phyloP scores from a whole-genome alignment of 2,329 filamentous ascomycete genomes.

The Hypoxylon sp. region DNA sequence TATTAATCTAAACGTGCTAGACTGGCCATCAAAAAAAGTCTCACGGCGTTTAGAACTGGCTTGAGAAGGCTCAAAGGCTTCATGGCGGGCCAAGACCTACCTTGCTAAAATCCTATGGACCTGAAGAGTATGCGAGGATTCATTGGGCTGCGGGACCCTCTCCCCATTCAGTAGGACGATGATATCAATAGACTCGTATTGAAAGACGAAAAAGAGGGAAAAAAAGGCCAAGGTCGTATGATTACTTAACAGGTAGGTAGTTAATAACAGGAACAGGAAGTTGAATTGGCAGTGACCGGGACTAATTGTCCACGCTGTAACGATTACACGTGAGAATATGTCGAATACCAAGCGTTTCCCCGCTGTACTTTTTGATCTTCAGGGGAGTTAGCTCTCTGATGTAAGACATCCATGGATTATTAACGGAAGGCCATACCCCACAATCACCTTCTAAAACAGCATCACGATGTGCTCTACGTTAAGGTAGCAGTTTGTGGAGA shows the following conservation, averaged over 20 bases:
- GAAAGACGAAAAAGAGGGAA: background rate
- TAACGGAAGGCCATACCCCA: constrained; percentile 4
- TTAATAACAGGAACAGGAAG: constrained; percentile 18
- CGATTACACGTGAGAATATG: background rate
- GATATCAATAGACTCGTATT: constrained; percentile 14
- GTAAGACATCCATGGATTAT: constrained; percentile 13
- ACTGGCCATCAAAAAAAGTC: background rate
- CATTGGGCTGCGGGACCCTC: constrained; percentile 10
- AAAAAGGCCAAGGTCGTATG: constrained; percentile 6
- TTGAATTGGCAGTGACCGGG: constrained; percentile 7
- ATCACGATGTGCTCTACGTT: constrained; percentile 16
- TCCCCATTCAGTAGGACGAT: constrained; percentile 18
- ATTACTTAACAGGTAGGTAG: background rate
- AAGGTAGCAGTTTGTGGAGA: constrained; percentile 18
- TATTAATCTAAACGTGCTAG: background rate
- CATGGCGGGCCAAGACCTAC: background rate
- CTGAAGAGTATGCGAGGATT: constrained; percentile 15
- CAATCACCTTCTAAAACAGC: background rate
- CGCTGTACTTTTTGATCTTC: background rate
- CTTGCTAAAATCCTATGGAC: constrained; percentile 19
- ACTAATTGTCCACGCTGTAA: constrained; percentile 12
- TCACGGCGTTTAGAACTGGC: background rate
- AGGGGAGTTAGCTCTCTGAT: constrained; percentile 20
- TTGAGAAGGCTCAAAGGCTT: background rate
- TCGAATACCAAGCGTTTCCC: background rate